Percentiles rank a stretch among this genome's conserved stretches.
phyloP scores from a whole-genome alignment of 139 green algal genomes.

The Monoraphidium neglectum region DNA sequence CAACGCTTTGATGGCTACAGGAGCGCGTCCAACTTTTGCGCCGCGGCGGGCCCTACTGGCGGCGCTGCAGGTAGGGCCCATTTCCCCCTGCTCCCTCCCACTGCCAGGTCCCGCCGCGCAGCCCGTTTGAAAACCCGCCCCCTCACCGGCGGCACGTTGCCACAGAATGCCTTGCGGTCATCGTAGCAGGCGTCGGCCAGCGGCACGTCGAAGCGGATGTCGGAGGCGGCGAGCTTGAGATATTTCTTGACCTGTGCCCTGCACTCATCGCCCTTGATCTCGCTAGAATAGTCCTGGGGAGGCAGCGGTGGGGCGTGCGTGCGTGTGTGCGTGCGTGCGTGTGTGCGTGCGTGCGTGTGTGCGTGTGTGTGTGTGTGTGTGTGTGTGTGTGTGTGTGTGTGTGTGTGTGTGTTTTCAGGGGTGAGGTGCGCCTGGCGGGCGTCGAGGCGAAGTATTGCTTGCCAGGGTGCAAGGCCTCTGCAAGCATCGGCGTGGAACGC shows the following conservation, averaged over 20 bases:
- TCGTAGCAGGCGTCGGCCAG: constrained; percentile 75
- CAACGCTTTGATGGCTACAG: no score
- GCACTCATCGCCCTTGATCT: constrained; percentile 46
- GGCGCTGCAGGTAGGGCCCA: not conserved
- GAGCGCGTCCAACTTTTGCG: no score
- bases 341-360: no score
- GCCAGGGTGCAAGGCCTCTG: no score
- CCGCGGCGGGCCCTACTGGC: no score
- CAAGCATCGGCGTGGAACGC: no score
- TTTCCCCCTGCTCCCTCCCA: no score
- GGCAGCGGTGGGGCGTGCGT: no score
- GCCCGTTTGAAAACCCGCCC: not conserved
- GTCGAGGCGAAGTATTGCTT: no score
- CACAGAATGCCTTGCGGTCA: constrained; percentile 61
- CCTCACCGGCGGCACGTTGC: constrained; percentile 50
- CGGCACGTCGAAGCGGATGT: constrained; percentile 85
- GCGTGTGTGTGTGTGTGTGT: not conserved
- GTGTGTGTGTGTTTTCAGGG: not conserved
- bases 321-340: no score
- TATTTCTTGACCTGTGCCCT: constrained; percentile 37
- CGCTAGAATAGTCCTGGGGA: constrained; percentile 32
- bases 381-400: constrained; percentile 11
- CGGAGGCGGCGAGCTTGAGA: constrained; percentile 57
- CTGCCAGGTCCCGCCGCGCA: not conserved
- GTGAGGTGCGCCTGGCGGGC: no score